These are phyloP conservation scores for Colletotrichum musicola DNA, from an alignment of 2,329 filamentous ascomycete species.

Conservation along the genomic window DNA sequence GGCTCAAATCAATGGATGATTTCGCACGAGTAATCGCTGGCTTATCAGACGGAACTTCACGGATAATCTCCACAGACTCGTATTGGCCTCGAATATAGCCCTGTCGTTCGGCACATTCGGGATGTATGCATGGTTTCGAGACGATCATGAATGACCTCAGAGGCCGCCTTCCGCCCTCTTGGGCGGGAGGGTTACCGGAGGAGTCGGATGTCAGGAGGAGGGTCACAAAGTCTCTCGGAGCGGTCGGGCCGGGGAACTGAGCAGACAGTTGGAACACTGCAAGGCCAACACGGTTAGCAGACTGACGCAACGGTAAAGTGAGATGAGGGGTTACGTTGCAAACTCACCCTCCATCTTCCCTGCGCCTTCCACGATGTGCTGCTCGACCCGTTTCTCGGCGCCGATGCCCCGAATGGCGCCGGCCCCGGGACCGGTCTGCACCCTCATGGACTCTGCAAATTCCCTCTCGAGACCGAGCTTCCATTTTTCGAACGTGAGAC, in stretches of 20 bases:
- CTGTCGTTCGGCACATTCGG: constrained; percentile 75
- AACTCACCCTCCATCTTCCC: constrained; percentile 73
- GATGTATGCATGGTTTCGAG: constrained; percentile 85
- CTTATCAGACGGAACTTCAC: constrained; percentile 77
- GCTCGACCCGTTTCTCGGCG: constrained; percentile 80
- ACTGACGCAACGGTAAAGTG: constrained; percentile 23
- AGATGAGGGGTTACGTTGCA: not conserved
- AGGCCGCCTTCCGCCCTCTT: constrained; percentile 52
- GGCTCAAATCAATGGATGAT: constrained; percentile 59
- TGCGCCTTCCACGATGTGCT: constrained; percentile 66
- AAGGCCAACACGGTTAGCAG: constrained; percentile 24
- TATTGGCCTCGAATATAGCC: constrained; percentile 89
- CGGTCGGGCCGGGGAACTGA: constrained; percentile 89
- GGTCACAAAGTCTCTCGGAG: constrained; percentile 89
- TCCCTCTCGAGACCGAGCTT: constrained; percentile 81
- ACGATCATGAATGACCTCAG: constrained; percentile 85
- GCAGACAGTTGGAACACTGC: constrained; percentile 87
- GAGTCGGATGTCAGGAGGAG: constrained; percentile 78
- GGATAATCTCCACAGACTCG: constrained; percentile 91
- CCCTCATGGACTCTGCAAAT: constrained; percentile 81
- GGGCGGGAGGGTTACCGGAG: constrained; percentile 52
- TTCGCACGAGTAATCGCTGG: constrained; percentile 54
- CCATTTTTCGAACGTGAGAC: constrained; percentile 82
- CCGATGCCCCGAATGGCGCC: constrained; percentile 88
- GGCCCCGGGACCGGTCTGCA: constrained; percentile 76